These are phyloP conservation scores for Diaporthe vaccinii DNA, from an alignment of 2,329 filamentous ascomycete genomes.

Conservation along the genomic window DNA sequence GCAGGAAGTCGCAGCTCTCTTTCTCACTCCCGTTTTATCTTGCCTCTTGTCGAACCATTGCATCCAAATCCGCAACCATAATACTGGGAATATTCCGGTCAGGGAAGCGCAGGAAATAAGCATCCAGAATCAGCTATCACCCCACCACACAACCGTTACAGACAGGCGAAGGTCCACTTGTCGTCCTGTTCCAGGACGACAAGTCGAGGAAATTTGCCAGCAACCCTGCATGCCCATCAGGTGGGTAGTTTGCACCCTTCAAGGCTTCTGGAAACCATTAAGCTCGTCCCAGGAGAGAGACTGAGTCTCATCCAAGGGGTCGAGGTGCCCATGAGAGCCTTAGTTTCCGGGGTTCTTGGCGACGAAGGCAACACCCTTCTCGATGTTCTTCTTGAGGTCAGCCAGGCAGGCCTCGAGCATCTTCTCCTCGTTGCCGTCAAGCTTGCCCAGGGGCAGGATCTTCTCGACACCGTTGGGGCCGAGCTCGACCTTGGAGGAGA, in stretches of 20 bases:
- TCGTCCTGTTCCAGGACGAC: background rate
- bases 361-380: constrained; percentile 82
- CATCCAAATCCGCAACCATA: constrained; percentile 24
- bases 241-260: background rate
- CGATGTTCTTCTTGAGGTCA: constrained; percentile 95
- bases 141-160: background rate
- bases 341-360: constrained; percentile 72
- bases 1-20: constrained; percentile 30
- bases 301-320: background rate
- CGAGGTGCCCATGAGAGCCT: background rate
- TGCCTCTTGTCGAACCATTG: constrained; percentile 10
- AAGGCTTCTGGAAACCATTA: background rate
- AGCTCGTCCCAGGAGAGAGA: background rate
- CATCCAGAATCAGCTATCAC: constrained; percentile 8
- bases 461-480: constrained; percentile 96
- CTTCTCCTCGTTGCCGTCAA: constrained; percentile 89
- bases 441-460: constrained; percentile 87
- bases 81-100: constrained; percentile 15
- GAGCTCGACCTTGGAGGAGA: constrained; percentile 94
- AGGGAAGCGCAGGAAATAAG: constrained; percentile 6
- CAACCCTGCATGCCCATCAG: constrained; percentile 3
- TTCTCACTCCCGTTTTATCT: constrained; percentile 23
- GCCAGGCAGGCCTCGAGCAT: constrained; percentile 87
- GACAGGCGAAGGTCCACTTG: background rate
- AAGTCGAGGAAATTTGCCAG: background rate